Evolutionary conservation across 352 stramenopile species (phyloP), one percentile per base, ranked within the genome.

Genomic region (Phytophthora multivora): DNA sequence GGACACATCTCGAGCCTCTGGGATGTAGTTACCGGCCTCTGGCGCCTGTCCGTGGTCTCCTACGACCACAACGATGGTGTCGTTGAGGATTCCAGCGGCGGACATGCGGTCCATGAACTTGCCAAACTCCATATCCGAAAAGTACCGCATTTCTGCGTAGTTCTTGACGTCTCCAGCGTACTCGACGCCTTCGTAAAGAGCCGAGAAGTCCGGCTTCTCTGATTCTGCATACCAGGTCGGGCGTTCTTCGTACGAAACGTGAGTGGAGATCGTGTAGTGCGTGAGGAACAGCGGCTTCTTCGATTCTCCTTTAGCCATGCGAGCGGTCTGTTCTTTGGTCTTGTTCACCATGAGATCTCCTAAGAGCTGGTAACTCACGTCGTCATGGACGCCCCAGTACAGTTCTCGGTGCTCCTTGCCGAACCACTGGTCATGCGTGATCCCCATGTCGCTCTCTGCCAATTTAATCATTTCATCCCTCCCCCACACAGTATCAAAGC

Each of bases 181-280:
- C 40, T 78, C 48, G n/a, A 61, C 26, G 4, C 45, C 59, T 39
- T 72, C 56, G n/a, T 75, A 79, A 4, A 83, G 47, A 8, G 67
- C 43, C 0, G 65, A 72, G 9, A 84, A 79, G 31, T 86, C 69
- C 3, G 75, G 75, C 16, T 80, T 63, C 11, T 63, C 45, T 1
- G 36, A 18, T 7, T 71, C 21, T 0, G 63, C 46, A 47, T 76
- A 83, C 78, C 78, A 86, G 18, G 69, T 59, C 0, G 78, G 73
- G 0, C 59, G 57, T 2, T 74, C 60, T 30, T 49, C 41, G 47
- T 73, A 88, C 13, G 68, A 63, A 12, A 61, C 66, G 63, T 88
- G 79, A 26, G 71, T 86, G 13, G 73, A 84, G 59, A 88, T 88
- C 4, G 78, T 83, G 54, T 86, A 88, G 43, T 83, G 74, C 4